Evolutionary conservation across 768 basidiomycete genomes (phyloP).

Genomic region (Porpolomopsis calyptriformis): DNA sequence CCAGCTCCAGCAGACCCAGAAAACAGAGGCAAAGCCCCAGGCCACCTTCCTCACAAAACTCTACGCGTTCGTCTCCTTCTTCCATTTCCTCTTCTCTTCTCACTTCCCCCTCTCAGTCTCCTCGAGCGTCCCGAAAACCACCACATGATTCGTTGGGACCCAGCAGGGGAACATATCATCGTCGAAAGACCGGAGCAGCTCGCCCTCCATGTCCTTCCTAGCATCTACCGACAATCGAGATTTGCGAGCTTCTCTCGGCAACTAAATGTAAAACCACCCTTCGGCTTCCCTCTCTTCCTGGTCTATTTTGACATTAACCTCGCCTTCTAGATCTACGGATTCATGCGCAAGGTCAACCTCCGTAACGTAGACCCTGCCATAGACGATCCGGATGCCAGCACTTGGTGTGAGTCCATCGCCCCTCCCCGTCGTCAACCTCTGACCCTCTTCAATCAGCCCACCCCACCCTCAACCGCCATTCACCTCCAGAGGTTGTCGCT

Average conservation of each 20-base stretch:
- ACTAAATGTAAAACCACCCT: slow-evolving; percentile 67
- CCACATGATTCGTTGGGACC: slow-evolving; percentile 96
- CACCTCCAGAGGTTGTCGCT: slow-evolving; percentile 80
- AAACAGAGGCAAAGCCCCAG: slow-evolving; percentile 73
- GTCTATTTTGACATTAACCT: slow-evolving; percentile 9
- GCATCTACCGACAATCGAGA: slow-evolving; percentile 91
- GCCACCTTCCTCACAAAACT: slow-evolving; percentile 96
- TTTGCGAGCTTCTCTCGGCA: slow-evolving; percentile 97
- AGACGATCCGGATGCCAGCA: slow-evolving; percentile 91
- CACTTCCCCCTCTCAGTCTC: slow-evolving; percentile 38
- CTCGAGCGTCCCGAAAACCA: slow-evolving; percentile 89
- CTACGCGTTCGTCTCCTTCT: slow-evolving; percentile 63
- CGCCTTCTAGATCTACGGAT: slow-evolving; percentile 79
- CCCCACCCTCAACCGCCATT: slow-evolving; percentile 83
- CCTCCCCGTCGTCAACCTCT: slow-evolving; percentile 12
- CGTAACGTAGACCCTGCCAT: slow-evolving; percentile 92
- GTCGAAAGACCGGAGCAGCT: slow-evolving; percentile 91
- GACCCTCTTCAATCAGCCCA: slow-evolving; percentile 52
- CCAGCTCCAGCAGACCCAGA: slow-evolving; percentile 36
- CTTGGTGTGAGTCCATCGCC: slow-evolving; percentile 69
- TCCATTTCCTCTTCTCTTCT: slow-evolving; percentile 1
- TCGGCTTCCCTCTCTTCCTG: slow-evolving; percentile 18
- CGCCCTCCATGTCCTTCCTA: slow-evolving; percentile 85
- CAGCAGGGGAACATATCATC: slow-evolving; percentile 88
- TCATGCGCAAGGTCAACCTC: slow-evolving; percentile 96